Evolutionary conservation across 768 basidiomycete genomes (phyloP).

Genomic region (Pleurotus eryngii): DNA sequence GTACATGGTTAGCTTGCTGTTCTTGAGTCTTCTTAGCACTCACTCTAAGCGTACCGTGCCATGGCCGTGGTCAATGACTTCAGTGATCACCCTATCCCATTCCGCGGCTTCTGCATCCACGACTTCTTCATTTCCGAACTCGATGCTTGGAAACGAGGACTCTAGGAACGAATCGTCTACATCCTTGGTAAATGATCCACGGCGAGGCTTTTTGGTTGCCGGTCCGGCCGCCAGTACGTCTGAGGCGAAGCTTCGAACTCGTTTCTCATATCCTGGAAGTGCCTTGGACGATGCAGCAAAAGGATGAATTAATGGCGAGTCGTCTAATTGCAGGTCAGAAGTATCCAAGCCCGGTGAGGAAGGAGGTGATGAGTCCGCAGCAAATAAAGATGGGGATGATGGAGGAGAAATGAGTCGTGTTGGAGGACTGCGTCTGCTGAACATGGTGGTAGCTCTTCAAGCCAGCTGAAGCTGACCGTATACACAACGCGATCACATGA

Average conservation of each 20-base stretch:
- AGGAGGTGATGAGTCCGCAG: slow-evolving; percentile 26
- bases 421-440: not conserved
- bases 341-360: slow-evolving; percentile 26
- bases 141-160: not conserved
- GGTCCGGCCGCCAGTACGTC: slow-evolving; percentile 7
- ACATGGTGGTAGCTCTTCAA: not conserved
- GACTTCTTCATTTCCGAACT: slow-evolving; percentile 21
- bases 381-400: slow-evolving; percentile 39
- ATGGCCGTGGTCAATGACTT: slow-evolving; percentile 43
- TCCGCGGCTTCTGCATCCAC: slow-evolving; percentile 24
- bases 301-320: slow-evolving; percentile 34
- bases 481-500: slow-evolving; percentile 7
- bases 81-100: slow-evolving; percentile 46
- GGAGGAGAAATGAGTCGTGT: slow-evolving; percentile 40
- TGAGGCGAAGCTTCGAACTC: not conserved
- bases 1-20: slow-evolving; percentile 8
- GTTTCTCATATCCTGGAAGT: slow-evolving; percentile 43
- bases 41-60: slow-evolving; percentile 58
- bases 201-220: slow-evolving; percentile 16
- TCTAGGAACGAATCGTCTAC: slow-evolving; percentile 8
- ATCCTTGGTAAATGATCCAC: not conserved
- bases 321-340: slow-evolving; percentile 9
- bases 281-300: slow-evolving; percentile 56
- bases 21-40: slow-evolving; percentile 11
- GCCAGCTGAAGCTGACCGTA: not conserved